Conservation (phyloP, 306 rosid species). For the Prunus kanzakura region DNA sequence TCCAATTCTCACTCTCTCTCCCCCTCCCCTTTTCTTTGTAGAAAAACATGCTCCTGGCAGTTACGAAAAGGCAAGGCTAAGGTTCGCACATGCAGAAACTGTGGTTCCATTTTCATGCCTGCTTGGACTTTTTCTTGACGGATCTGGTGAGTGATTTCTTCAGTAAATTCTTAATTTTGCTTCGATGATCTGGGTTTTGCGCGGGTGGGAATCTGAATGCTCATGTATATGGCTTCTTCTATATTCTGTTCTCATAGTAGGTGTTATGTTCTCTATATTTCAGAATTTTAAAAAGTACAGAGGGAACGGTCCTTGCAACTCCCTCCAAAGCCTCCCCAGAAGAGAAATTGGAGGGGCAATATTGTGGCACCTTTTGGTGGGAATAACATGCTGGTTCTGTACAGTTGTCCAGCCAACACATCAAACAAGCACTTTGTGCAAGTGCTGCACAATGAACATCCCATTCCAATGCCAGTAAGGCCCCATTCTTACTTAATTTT, state of each 20-base stretch:
- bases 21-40: conserved; percentile 23
- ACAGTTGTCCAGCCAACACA: conserved; percentile 64
- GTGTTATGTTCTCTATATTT: conserved; percentile 18
- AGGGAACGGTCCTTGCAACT: conserved; percentile 58
- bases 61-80: conserved; percentile 87
- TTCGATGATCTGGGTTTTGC: conserved; percentile 5
- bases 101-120: conserved; percentile 89
- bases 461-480: conserved; percentile 74
- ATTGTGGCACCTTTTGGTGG: conserved; percentile 83
- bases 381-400: conserved; percentile 77
- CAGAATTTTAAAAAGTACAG: conserved; percentile 67
- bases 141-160: conserved; percentile 51
- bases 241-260: conserved; percentile 4
- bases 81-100: conserved; percentile 97
- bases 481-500: neutral
- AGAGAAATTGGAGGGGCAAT: conserved; percentile 77
- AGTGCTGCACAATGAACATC: conserved; percentile 85
- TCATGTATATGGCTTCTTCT: neutral
- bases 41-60: conserved; percentile 61
- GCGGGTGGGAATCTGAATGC: neutral
- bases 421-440: conserved; percentile 64
- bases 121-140: conserved; percentile 86
- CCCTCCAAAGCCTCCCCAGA: conserved; percentile 84
- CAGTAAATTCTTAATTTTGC: neutral
- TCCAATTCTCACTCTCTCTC: neutral